A percentile compares a stretch with the other conserved stretches of the same genome.
These are phyloP conservation scores for Castanospermum australe DNA, from an alignment of 306 rosid genomes.

Conservation along the genomic window DNA sequence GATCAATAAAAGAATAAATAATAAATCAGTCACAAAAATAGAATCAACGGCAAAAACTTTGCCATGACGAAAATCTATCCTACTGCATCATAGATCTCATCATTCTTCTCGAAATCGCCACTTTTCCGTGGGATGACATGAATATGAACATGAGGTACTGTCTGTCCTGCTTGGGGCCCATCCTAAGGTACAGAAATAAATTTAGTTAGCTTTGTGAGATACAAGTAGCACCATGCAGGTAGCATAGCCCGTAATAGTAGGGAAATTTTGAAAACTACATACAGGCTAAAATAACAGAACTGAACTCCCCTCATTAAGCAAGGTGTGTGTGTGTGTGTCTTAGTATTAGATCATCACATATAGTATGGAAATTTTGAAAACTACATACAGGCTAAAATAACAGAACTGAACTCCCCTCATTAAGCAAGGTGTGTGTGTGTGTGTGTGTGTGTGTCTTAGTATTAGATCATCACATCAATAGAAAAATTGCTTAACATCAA, in stretches of 20 bases:
- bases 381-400: not conserved
- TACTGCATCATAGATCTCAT: slow-evolving; percentile 88
- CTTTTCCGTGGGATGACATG: slow-evolving; percentile 76
- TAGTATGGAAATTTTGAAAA: not conserved
- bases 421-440: not conserved
- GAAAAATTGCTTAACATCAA: slow-evolving; percentile 1
- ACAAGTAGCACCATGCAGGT: not conserved
- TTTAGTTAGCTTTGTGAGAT: slow-evolving; percentile 11
- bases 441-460: not conserved
- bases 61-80: slow-evolving; percentile 25
- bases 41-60: not conserved
- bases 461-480: slow-evolving; percentile 13
- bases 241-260: not conserved
- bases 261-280: not conserved
- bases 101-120: slow-evolving; percentile 82
- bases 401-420: slow-evolving; percentile 4
- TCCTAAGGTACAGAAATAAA: slow-evolving; percentile 55
- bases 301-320: not conserved
- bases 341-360: slow-evolving; percentile 13
- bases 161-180: slow-evolving; percentile 94
- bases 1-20: not conserved
- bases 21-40: not conserved
- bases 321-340: not conserved
- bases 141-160: slow-evolving; percentile 92
- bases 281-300: not conserved